phyloP scores from a whole-genome alignment of 441 rosid genomes.

The Aleurites moluccanus region DNA sequence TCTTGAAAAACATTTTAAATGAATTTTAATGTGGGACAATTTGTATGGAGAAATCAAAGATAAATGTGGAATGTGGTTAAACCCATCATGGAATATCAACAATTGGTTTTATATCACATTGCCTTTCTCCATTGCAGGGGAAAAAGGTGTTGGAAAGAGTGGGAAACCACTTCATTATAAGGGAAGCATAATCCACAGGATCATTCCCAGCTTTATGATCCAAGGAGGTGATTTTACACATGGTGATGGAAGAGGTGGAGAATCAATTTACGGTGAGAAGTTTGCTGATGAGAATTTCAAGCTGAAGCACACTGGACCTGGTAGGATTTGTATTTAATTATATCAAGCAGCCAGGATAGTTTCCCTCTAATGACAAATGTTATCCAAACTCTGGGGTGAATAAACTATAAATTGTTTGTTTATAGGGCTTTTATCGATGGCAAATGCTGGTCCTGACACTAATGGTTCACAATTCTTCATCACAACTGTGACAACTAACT shows the following conservation, averaged over 20 bases:
- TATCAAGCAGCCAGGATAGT: background rate
- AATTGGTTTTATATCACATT: background rate
- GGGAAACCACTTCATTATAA: conserved; percentile 86
- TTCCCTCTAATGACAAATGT: background rate
- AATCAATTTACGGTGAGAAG: conserved; percentile 89
- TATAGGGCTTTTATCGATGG: conserved; percentile 82
- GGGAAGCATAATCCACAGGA: conserved; percentile 79
- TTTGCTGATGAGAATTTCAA: conserved; percentile 88
- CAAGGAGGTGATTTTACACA: conserved; percentile 94
- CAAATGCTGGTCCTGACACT: conserved; percentile 83
- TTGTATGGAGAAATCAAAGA: background rate
- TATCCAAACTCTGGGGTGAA: background rate
- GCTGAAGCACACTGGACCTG: conserved; percentile 88
- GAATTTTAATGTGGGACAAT: too few relatives aligned
- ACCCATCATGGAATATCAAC: background rate
- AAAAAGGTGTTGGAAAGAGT: conserved; percentile 79
- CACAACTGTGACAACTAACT: conserved; percentile 75
- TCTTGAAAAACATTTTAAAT: background rate
- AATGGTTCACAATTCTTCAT: conserved; percentile 95
- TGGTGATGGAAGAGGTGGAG: conserved; percentile 92
- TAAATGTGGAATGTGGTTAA: background rate
- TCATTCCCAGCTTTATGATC: conserved; percentile 91
- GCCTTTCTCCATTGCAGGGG: conserved; percentile 47
- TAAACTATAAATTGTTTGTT: background rate
- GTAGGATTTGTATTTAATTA: conserved; percentile 45